Conservation (phyloP, 2,329 filamentous ascomycete genomes). For the Alternaria viburni region DNA sequence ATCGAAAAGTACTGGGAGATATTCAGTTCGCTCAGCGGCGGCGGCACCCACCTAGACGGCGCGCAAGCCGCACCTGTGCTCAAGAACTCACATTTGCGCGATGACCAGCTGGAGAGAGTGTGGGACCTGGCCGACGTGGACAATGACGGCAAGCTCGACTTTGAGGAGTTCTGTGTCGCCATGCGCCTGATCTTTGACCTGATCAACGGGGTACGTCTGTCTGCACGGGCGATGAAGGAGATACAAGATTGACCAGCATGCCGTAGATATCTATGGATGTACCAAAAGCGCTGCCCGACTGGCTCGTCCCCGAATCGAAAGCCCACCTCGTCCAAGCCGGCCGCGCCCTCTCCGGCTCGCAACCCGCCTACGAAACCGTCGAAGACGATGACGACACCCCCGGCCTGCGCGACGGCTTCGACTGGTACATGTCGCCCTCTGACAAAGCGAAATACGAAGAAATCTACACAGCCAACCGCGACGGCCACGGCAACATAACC, state of each 20-base stretch:
- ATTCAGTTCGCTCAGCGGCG: slow-evolving; percentile 71
- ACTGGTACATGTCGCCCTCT: slow-evolving; percentile 97
- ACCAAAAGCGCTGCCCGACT: slow-evolving; percentile 85
- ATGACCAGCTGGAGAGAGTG: slow-evolving; percentile 90
- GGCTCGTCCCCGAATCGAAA: slow-evolving; percentile 89
- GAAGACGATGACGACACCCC: slow-evolving; percentile 79
- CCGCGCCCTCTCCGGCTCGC: slow-evolving; percentile 70
- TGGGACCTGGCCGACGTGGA: slow-evolving; percentile 99
- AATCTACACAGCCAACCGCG: slow-evolving; percentile 92
- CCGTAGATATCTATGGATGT: slow-evolving; percentile 79
- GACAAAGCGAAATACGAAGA: slow-evolving; percentile 96
- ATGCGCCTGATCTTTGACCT: slow-evolving; percentile 98
- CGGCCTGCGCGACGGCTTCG: slow-evolving; percentile 93
- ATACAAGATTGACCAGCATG: neutral
- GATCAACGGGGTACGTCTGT: slow-evolving; percentile 78
- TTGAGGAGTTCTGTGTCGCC: slow-evolving; percentile 98
- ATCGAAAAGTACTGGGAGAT: slow-evolving; percentile 83
- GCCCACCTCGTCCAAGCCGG: slow-evolving; percentile 51
- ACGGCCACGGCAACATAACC: slow-evolving; percentile 77
- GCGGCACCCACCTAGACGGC: slow-evolving; percentile 70
- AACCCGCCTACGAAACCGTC: slow-evolving; percentile 82
- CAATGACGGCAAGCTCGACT: slow-evolving; percentile 95
- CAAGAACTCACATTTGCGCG: slow-evolving; percentile 74
- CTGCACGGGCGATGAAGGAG: neutral
- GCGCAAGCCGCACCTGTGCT: slow-evolving; percentile 73